Base-by-base conservation (phyloP, 805 yeast genomes). In the Hanseniaspora guilliermondii region DNA sequence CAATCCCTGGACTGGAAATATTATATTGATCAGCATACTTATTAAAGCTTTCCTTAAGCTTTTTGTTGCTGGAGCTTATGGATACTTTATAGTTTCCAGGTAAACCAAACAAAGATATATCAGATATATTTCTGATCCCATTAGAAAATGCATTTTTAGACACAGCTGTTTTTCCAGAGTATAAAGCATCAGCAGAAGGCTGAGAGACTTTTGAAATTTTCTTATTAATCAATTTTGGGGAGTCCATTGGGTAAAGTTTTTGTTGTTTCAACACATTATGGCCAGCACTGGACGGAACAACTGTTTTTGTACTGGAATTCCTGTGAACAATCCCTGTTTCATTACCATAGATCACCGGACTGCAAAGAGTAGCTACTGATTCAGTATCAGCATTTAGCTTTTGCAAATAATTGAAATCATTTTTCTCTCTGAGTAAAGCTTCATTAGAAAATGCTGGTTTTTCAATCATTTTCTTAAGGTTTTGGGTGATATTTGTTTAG, bases 1-100 rank as follows among this genome's bases (percentile, higher is more conserved):
- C 24, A n/a, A 45, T 45, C 11, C 49, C 39, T 12, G 49, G 49
- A 33, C 49, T 45, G 5, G 49, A 45, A 30, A 45, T 45, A 33
- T 40, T 22, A 16, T 24, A 40, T 6, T 24, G 16, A 22, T 40
- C 44, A 24, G 21, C 21, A 17, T 8, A 2, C 19, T 9, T 17
- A 19, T 19, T 2, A 19, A 9, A 11, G 2, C 22, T 37, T 2
- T 6, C 22, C 4, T 9, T 9, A 4, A 37, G 12, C 3, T n/a
- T 9, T 19, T 17, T 37, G 24, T n/a, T 7, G 22, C 19, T 37
- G 2, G 21, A 22, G 21, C 21, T 37, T 37, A 22, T 11, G 19
- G 40, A 37, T 12, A 37, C 40, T 37, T 22, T 40, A 40, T 40
- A 40, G 17, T 27, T 40, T 22, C 44, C 44, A 40, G 44, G 44